Evolutionary conservation across 2,329 filamentous ascomycete genomes (phyloP).

Genomic region (Cordyceps cicadae): DNA sequence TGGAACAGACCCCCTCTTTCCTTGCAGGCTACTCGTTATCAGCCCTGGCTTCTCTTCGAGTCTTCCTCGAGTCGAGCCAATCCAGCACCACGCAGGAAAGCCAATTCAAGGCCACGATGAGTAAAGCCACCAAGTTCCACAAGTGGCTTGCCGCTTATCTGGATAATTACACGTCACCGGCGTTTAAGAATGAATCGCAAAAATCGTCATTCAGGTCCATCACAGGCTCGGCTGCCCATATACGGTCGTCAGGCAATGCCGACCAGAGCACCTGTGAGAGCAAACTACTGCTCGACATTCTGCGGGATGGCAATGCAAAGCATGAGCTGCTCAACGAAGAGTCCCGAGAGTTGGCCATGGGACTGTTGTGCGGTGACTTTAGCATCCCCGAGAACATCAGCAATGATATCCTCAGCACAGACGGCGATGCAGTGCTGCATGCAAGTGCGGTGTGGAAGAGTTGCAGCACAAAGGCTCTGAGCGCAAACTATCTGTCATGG

Average conservation of each 20-base stretch:
- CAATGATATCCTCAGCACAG: constrained; percentile 61
- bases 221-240: constrained; percentile 57
- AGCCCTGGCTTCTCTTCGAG: constrained; percentile 66
- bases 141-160: constrained; percentile 69
- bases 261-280: constrained; percentile 66
- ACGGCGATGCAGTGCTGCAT: constrained; percentile 53
- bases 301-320: constrained; percentile 60
- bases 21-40: constrained; percentile 73
- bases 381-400: constrained; percentile 34
- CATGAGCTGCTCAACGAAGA: constrained; percentile 60
- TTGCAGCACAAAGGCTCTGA: constrained; percentile 55
- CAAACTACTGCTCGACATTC: constrained; percentile 66
- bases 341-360: constrained; percentile 62
- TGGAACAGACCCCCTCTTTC: constrained; percentile 62
- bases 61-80: constrained; percentile 66
- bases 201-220: constrained; percentile 57
- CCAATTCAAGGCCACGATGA: constrained; percentile 69
- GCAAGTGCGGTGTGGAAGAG: constrained; percentile 68
- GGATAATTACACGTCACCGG: constrained; percentile 47
- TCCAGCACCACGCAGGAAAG: constrained; percentile 78
- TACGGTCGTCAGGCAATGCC: constrained; percentile 61
- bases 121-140: constrained; percentile 67
- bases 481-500: constrained; percentile 71
- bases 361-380: constrained; percentile 69
- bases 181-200: constrained; percentile 40